A percentile compares a stretch with the other conserved stretches of the same genome.
These are phyloP conservation scores for Penicillium egyptiacum DNA, from an alignment of 495 filamentous ascomycete genomes.

Conservation along the genomic window DNA sequence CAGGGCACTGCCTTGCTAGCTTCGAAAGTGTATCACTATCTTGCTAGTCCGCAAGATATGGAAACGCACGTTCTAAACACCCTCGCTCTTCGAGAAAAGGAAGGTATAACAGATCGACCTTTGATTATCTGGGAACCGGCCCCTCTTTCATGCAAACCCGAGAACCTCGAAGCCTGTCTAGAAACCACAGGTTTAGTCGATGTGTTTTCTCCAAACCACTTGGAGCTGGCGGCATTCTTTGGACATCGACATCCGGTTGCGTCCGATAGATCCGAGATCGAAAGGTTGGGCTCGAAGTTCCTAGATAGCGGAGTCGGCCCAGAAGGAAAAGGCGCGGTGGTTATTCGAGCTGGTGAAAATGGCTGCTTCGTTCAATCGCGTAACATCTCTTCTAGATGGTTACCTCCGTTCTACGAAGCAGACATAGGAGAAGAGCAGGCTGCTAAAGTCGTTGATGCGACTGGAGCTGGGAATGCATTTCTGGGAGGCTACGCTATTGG, in stretches of 20 bases:
- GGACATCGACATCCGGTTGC: background rate
- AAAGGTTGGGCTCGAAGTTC: conserved; percentile 23
- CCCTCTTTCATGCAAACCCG: conserved; percentile 28
- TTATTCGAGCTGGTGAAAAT: conserved; percentile 36
- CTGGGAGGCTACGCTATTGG: conserved; percentile 37
- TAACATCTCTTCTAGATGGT: conserved; percentile 19
- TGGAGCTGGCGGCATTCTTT: conserved; percentile 32
- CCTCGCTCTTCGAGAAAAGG: conserved; percentile 12
- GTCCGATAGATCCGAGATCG: conserved; percentile 21
- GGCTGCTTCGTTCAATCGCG: conserved; percentile 28
- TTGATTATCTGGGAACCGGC: conserved; percentile 43
- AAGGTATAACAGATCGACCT: conserved; percentile 19
- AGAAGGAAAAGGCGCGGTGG: conserved; percentile 17
- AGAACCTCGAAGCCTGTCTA: conserved; percentile 25
- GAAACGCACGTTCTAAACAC: conserved; percentile 11
- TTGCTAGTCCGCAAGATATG: conserved; percentile 62
- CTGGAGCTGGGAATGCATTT: conserved; percentile 41
- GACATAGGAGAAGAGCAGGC: background rate
- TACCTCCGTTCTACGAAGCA: conserved; percentile 32
- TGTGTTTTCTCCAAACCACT: conserved; percentile 41
- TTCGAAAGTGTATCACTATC: conserved; percentile 66
- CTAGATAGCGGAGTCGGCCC: conserved; percentile 27
- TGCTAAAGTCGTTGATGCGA: conserved; percentile 32
- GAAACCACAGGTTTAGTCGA: conserved; percentile 27
- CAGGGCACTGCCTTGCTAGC: conserved; percentile 10